Conservation (phyloP, 75 land plant species). For the Sequoia sempervirens region DNA sequence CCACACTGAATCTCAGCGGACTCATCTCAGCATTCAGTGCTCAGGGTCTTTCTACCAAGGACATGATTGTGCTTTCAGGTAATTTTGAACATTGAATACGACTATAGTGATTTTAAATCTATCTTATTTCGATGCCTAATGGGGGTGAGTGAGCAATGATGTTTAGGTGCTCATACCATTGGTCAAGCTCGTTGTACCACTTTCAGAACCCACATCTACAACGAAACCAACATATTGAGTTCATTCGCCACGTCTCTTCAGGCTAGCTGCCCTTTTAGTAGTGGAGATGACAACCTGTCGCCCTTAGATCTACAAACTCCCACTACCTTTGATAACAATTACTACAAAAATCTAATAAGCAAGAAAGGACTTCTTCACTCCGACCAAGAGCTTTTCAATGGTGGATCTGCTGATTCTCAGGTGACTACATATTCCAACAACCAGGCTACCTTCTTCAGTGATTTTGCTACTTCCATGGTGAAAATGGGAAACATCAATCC, state of each 20-base stretch:
- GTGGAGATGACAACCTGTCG: neutral
- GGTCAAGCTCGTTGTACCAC: slow-evolving; percentile 22
- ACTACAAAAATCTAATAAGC: neutral
- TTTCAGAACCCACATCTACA: slow-evolving; percentile 17
- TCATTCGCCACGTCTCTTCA: neutral
- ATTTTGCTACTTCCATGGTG: too few relatives aligned
- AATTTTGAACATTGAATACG: too few relatives aligned
- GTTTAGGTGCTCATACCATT: slow-evolving; percentile 21
- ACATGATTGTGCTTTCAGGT: slow-evolving; percentile 37
- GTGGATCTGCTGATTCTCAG: neutral
- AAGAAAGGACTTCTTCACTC: slow-evolving; percentile 2
- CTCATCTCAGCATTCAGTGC: slow-evolving; percentile 14
- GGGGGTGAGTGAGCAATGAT: too few relatives aligned
- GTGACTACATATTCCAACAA: too few relatives aligned
- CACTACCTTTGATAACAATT: neutral
- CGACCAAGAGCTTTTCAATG: neutral
- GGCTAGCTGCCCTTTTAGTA: slow-evolving; percentile 6
- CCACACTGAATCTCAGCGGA: neutral
- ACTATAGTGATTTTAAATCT: too few relatives aligned
- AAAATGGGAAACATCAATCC: too few relatives aligned
- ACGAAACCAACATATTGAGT: slow-evolving; percentile 11
- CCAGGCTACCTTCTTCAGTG: too few relatives aligned
- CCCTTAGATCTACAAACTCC: neutral
- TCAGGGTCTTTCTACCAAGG: slow-evolving; percentile 16
- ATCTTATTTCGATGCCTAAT: too few relatives aligned